Base-by-base conservation (phyloP, 2,329 filamentous ascomycete species). In the Colletotrichum australisinense region DNA sequence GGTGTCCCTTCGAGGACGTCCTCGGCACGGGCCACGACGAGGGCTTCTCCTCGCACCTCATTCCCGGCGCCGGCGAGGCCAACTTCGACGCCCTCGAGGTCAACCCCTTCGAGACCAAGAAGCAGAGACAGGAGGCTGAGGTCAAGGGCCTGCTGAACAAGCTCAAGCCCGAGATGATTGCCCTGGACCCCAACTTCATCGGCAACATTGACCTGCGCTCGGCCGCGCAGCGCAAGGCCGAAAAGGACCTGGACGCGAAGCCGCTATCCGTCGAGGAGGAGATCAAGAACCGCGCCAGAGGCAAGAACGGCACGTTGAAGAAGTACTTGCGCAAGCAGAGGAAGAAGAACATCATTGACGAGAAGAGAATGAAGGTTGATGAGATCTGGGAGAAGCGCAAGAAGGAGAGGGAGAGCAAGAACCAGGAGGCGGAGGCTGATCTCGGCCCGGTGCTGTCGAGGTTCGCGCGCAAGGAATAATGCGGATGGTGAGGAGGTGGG, bases 1-100 rank as follows among this genome's bases (percentile, higher is more conserved):
- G 96, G 94, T 99, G 97, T 80, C 97, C 97, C 0, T 98, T 94
- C 75, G 97, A 99, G 82, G 97, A 99, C 86, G 87, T 98, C 1
- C 89, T 99, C 1, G 97, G 96, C 16, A 89, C 98, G 28, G 90
- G 93, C 2, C 96, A 98, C 85, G 89, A 94, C 79, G 87, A 92
- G 73, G 97, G 97, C 16, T 98, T 98, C 85, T 94, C 93, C 19
- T 97, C 93, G 69, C 91, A 98, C 80, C 91, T 99, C 77, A 91
- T 98, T 2, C 97, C 97, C 8, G 97, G 97, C 60, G 94, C 96
- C n/a, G 97, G 97, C 75, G 97, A 99, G 83, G 92, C 97, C 81
- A 98, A 98, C 88, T 98, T 94, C 81, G 97, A 99, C 82, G 94
- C 95, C 3, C 87, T 98, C 67, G 97, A 99, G 83, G 88, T 92